phyloP scores from a whole-genome alignment of 768 basidiomycete genomes.

The Boletus tomentosulus region DNA sequence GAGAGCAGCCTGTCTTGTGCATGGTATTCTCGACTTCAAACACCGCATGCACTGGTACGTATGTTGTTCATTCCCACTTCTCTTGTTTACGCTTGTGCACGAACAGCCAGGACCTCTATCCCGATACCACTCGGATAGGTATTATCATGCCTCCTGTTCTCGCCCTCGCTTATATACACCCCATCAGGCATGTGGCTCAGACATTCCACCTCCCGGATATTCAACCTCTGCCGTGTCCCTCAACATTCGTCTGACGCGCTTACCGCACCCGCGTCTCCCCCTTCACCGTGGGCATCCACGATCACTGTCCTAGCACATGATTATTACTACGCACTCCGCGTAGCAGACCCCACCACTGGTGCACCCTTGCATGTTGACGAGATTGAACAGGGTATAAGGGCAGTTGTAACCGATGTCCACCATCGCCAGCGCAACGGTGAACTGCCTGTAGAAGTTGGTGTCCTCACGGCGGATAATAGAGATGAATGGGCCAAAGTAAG shows the following conservation, averaged over 20 bases:
- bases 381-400: slow-evolving; percentile 45
- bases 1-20: slow-evolving; percentile 76
- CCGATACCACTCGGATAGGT: slow-evolving; percentile 73
- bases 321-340: slow-evolving; percentile 75
- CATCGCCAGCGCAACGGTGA: slow-evolving; percentile 49
- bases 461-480: slow-evolving; percentile 75
- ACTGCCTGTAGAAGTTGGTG: slow-evolving; percentile 55
- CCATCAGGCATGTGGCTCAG: slow-evolving; percentile 59
- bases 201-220: slow-evolving; percentile 55
- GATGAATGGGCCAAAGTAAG: slow-evolving; percentile 78
- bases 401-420: slow-evolving; percentile 55
- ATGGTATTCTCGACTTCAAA: slow-evolving; percentile 72
- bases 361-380: slow-evolving; percentile 33
- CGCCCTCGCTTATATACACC: neutral
- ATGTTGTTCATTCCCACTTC: neutral
- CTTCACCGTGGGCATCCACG: slow-evolving; percentile 42
- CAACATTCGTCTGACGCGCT: slow-evolving; percentile 59
- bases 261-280: slow-evolving; percentile 39
- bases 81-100: slow-evolving; percentile 3
- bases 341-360: slow-evolving; percentile 37
- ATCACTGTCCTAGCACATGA: slow-evolving; percentile 70
- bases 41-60: slow-evolving; percentile 58
- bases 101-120: slow-evolving; percentile 61
- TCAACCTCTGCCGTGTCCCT: slow-evolving; percentile 78
- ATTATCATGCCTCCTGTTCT: neutral